Percentiles rank a stretch among this genome's conserved stretches.
Evolutionary conservation across 2,329 filamentous ascomycete genomes (phyloP).

Genomic region (Scedosporium aurantiacum): DNA sequence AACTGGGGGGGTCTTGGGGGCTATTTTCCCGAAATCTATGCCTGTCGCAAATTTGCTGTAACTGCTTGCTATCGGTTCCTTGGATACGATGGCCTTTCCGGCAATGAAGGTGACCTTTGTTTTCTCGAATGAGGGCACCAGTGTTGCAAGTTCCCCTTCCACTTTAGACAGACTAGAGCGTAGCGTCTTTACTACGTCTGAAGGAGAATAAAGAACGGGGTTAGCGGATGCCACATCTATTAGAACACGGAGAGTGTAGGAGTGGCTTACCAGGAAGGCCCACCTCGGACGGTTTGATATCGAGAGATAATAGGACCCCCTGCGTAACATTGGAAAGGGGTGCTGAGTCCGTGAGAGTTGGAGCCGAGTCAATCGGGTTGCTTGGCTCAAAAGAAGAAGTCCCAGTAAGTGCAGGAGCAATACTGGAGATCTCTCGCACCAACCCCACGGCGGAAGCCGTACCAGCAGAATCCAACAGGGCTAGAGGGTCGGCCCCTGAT

Average conservation of each 20-base stretch:
- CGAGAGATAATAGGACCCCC: background rate
- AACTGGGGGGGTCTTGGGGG: background rate
- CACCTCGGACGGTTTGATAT: background rate
- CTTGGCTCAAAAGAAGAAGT: background rate
- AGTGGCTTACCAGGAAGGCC: background rate
- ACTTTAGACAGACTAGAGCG: background rate
- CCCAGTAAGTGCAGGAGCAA: background rate
- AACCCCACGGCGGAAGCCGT: background rate
- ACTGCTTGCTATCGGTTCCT: background rate
- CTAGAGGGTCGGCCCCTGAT: background rate
- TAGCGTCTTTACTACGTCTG: background rate
- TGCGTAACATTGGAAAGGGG: background rate
- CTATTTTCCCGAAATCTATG: background rate
- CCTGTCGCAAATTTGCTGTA: background rate
- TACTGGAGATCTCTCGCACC: background rate
- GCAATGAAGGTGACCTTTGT: background rate
- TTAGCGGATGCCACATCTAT: too few species aligned
- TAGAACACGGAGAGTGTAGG: background rate
- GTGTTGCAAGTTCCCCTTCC: background rate
- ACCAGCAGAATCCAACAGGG: background rate
- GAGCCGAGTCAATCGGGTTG: background rate
- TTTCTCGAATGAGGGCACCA: background rate
- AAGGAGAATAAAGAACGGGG: background rate
- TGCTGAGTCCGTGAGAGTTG: background rate
- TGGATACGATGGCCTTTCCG: background rate